Base-by-base conservation (phyloP, 2,329 filamentous ascomycete genomes). In the Pyrenophora tritici-repentis region DNA sequence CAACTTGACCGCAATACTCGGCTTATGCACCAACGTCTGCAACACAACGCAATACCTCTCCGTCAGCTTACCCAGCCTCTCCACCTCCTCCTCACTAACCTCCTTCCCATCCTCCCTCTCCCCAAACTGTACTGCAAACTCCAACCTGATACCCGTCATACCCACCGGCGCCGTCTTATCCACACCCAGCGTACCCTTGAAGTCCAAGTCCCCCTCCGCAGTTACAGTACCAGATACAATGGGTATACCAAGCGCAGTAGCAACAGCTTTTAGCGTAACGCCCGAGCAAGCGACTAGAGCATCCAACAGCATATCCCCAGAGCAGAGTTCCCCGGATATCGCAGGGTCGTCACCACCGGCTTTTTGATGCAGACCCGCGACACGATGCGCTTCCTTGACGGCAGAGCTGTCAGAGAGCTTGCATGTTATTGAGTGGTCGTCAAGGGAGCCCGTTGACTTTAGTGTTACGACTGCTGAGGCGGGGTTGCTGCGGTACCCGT, bases 241-340 rank as follows among this genome's bases (percentile, higher is more conserved):
- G 4, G 75, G 75, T 9, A 80, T 74, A 1, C 67, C 70, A 42
- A 81, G 65, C 2, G 77, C 78, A 0, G 78, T 80, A 4, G 78
- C 76, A 1, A 81, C 78, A 8, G 78, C 78, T 56, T 79, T 79
- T 20, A 81, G 67, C n/a, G 78, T 80, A 3, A 80, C 78, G 18
- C 78, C 78, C 1, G 78, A 75, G 62, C 78, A 80, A 3, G 78
- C 78, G 4, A 81, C 78, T 2, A 80, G 70, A 0, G 77, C 77
- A 49, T 80, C 78, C 10, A 80, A 73, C 10, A 81, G 69, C 77
- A 80, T 78, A 57, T 80, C 78, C 10, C 78, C 78, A 0, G 73
- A 76, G 68, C 78, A 81, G 2, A 80, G 70, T 55, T 80, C 77
- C 47, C 78, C 78, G 1, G 74, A 77, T 42, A 81, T 73, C 2